Evolutionary conservation across 352 stramenopile genomes (phyloP), one percentile per base, ranked within the genome.

Genomic region (Saprolegnia diclina): DNA sequence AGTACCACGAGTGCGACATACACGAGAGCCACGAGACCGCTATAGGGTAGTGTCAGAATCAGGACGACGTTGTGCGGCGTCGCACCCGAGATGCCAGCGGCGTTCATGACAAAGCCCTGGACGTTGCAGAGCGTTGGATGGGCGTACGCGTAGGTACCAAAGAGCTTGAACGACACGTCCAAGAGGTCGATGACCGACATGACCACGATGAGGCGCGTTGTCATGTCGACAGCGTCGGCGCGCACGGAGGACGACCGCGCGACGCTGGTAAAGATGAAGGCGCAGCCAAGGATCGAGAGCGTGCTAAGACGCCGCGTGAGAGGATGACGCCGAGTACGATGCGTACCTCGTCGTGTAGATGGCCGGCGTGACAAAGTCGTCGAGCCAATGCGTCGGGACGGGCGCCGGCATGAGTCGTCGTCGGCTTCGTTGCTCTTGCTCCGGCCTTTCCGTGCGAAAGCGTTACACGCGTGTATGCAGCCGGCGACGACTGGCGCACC

Each of bases 1-100:
- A 76, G 69, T 92, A 92, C 19, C 91, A 73, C 55, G 90, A 90
- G 74, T 86, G 89, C 13, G 81, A 77, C 72, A 94, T 92, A 61
- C 83, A 94, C 83, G 91, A 32, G 81, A 67, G 62, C 62, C 63
- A 62, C 50, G 63, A 44, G 18, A 69, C 63, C 16, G 32, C 62
- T 67, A 42, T 13, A 19, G 6, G 7, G n/a, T 65, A 48, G 26
- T 57, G 14, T 63, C 19, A n/a, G 19, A 65, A 21, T 14, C n/a
- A n/a, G 9, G 22, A 62, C 46, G 22, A 68, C 16, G 40, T 19
- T 4, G 18, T 9, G 10, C 6, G n/a, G n/a, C n/a, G n/a, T 29
- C 46, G 22, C 29, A 71, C 79, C 81, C 18, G 79, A 79, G 21
- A 94, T 74, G 21, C 78, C 78, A 18, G 72, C 71, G 9, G 74